Evolutionary conservation across 2,329 filamentous ascomycete species (phyloP), one percentile per base, ranked within the genome.

Genomic region (Neobulgaria alba): DNA sequence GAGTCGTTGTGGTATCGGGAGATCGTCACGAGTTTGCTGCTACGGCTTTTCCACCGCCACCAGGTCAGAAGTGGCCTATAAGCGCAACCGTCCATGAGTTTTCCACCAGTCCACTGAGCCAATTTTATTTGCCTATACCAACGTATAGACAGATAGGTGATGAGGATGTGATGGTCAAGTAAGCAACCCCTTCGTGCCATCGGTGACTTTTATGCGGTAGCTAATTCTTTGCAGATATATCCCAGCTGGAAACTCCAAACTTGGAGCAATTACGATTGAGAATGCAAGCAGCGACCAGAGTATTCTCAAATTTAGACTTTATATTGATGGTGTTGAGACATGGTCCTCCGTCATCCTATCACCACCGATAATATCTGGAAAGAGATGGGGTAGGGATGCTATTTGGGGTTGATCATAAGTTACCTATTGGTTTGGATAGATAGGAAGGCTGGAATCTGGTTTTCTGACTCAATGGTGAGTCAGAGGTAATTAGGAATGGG

Each of bases 21-120:
- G 92, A 98, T 57, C 73, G 92, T n/a, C 92, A 98, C 58, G 92
- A 98, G 61, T 96, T 96, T 61, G 92, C 85, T 2, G 89, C 90
- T 0, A 96, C 90, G 0, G 79, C 81, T 36, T 82, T 83, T 64
- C 82, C 71, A 12, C 79, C 73, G n/a, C 77, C 70, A 47, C 68
- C 52, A 38, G 71, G 66, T 48, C 75, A 77, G 36, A 74, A 62
- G 38, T 86, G 81, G 80, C 69, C 76, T 0, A 65, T 76, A 36
- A 71, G 64, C 31, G 74, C 77, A 1, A 72, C 80, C 0, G 84
- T 93, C 0, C 82, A 94, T 54, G 92, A 98, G 61, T 96, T 95
- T 62, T 92, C 85, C 17, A 88, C 84, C 1, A 92, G 85, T 40
- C 92, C 92, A 0, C 61, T 98, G 38, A 93, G 81, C 59, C 94